Conservation (phyloP, 179 eudicot genomes). For the Gypsophila paniculata region DNA sequence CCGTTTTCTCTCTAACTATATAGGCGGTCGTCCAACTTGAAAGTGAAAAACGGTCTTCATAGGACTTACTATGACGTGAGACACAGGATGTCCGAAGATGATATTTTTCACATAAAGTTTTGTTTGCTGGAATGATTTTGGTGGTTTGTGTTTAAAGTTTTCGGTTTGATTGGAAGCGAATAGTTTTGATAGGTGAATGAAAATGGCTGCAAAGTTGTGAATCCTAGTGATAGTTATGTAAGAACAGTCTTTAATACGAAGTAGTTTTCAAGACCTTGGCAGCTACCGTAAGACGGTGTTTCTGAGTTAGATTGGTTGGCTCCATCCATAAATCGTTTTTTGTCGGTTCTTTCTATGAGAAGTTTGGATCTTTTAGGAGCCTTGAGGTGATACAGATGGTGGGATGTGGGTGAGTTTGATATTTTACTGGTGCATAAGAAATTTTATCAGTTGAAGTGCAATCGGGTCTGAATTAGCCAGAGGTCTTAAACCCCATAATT, state of each 20-base stretch:
- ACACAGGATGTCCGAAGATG: too few species aligned
- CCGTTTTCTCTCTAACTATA: too few species aligned
- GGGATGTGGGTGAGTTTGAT: too few species aligned
- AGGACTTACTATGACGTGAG: too few species aligned
- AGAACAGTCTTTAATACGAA: background rate
- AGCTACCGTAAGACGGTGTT: background rate
- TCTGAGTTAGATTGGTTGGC: too few species aligned
- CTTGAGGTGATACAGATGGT: background rate
- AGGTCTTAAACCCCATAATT: background rate
- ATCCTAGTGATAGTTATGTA: background rate
- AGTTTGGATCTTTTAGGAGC: background rate
- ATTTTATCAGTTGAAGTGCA: background rate
- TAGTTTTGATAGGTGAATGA: background rate
- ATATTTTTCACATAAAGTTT: too few species aligned
- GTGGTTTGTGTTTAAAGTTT: background rate
- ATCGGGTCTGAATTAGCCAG: background rate
- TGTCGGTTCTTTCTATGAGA: background rate
- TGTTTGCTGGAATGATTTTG: constrained; percentile 4
- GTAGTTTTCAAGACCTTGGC: background rate
- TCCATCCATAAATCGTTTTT: too few species aligned
- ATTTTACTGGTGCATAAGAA: too few species aligned
- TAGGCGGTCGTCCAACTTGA: too few species aligned
- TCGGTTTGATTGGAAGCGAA: background rate
- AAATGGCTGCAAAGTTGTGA: background rate
- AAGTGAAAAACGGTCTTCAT: too few species aligned